These are phyloP conservation scores for Thamnidium elegans DNA, from an alignment of 192 early-diverging fungal species.

Conservation along the genomic window DNA sequence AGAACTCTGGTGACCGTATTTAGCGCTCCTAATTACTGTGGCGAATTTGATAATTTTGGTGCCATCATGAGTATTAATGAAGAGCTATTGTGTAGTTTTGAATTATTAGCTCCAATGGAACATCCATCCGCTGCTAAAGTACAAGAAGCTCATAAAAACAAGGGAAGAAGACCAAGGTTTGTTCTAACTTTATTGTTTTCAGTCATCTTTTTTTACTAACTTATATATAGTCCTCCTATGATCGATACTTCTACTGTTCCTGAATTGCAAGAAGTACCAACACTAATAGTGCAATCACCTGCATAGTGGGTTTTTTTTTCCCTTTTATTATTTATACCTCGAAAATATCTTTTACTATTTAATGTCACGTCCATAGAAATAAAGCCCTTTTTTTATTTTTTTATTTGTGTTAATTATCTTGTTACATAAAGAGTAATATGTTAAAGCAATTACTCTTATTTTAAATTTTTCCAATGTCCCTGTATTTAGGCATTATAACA, in stretches of 20 bases:
- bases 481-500: background rate
- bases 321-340: background rate
- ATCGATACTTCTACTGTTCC: conserved; percentile 8
- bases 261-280: background rate
- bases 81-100: conserved; percentile 79
- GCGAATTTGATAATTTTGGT: conserved; percentile 38
- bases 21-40: conserved; percentile 89
- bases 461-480: background rate
- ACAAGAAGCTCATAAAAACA: conserved; percentile 14
- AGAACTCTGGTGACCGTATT: conserved; percentile 93
- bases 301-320: background rate
- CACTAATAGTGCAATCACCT: background rate
- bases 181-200: background rate
- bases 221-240: background rate
- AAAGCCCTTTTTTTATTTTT: too few species aligned
- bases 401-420: too few species aligned
- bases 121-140: conserved; percentile 17
- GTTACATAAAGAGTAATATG: too few species aligned
- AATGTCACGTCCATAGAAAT: background rate
- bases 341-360: background rate
- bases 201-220: background rate
- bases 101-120: conserved; percentile 40
- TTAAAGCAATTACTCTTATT: background rate
- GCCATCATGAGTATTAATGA: conserved; percentile 68
- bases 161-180: conserved; percentile 19